Conservation (phyloP, 1,284 basidiomycete genomes). For the Pseudozyma hubeiensis region DNA sequence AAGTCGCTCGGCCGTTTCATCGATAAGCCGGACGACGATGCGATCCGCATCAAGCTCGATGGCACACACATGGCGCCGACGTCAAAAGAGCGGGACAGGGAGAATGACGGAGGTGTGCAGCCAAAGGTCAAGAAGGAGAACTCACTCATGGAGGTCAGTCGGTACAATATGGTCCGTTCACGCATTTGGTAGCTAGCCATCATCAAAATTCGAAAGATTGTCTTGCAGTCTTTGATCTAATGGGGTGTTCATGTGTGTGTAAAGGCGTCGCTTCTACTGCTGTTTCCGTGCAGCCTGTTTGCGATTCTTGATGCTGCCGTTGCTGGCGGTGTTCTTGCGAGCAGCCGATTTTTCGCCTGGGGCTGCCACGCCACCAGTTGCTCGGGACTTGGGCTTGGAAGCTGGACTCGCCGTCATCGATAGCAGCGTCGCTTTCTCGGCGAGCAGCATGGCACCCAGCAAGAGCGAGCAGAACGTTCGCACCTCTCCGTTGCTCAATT, state of each 20-base stretch:
- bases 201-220: not conserved
- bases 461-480: slow-evolving; percentile 27
- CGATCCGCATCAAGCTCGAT: slow-evolving; percentile 52
- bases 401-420: not conserved
- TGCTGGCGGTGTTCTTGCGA: slow-evolving; percentile 7
- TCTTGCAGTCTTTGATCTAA: too few species aligned
- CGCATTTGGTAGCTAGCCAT: slow-evolving; percentile 57
- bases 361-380: not conserved
- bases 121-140: slow-evolving; percentile 30
- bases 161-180: slow-evolving; percentile 64
- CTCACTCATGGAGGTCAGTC: slow-evolving; percentile 62
- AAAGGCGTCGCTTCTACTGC: not conserved
- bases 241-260: not conserved
- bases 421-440: slow-evolving; percentile 25
- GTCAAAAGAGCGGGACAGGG: slow-evolving; percentile 15
- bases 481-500: slow-evolving; percentile 13
- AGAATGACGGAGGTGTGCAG: not conserved
- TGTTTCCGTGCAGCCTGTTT: slow-evolving; percentile 15
- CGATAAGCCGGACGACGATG: slow-evolving; percentile 59
- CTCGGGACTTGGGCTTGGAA: not conserved
- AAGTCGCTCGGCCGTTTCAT: slow-evolving; percentile 51
- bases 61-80: slow-evolving; percentile 42
- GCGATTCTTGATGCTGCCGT: slow-evolving; percentile 11
- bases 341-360: slow-evolving; percentile 1
- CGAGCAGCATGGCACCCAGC: slow-evolving; percentile 18